A percentile compares a stretch with the other conserved stretches of the same genome.
Conservation (phyloP, 257 asterid genomes). For the Jacaranda mimosifolia region DNA sequence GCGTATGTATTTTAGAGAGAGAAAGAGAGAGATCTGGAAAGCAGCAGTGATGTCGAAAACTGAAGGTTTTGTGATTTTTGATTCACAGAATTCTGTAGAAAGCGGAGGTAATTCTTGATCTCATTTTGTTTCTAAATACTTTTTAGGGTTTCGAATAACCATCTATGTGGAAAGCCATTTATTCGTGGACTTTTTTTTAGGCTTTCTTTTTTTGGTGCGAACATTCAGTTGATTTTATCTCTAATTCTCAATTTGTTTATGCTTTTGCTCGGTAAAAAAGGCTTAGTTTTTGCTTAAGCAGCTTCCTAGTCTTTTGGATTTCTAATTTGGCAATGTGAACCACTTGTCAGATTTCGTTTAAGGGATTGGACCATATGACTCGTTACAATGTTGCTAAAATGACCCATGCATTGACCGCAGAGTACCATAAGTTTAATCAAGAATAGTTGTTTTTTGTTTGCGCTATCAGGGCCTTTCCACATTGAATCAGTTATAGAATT, state of each 20-base stretch:
- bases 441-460: not conserved
- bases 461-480: not conserved
- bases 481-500: conserved; percentile 23
- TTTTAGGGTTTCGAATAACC: not conserved
- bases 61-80: conserved; percentile 41
- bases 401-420: not conserved
- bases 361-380: not conserved
- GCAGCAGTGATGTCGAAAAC: conserved; percentile 37
- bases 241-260: not conserved
- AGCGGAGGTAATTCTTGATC: conserved; percentile 42
- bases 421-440: not conserved
- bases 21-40: conserved; percentile 7
- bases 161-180: not conserved
- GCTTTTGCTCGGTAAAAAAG: conserved; percentile 11
- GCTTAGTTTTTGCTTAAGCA: conserved; percentile 17
- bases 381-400: not conserved
- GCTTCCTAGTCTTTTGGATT: not conserved
- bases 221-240: not conserved
- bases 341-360: conserved; percentile 1
- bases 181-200: conserved; percentile 12
- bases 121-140: not conserved
- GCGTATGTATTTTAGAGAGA: too few relatives aligned
- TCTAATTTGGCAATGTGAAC: not conserved
- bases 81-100: conserved; percentile 37
- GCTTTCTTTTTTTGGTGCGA: not conserved